Evolutionary conservation across 2,329 filamentous ascomycete genomes (phyloP).

Genomic region (Aspergillus piperis): DNA sequence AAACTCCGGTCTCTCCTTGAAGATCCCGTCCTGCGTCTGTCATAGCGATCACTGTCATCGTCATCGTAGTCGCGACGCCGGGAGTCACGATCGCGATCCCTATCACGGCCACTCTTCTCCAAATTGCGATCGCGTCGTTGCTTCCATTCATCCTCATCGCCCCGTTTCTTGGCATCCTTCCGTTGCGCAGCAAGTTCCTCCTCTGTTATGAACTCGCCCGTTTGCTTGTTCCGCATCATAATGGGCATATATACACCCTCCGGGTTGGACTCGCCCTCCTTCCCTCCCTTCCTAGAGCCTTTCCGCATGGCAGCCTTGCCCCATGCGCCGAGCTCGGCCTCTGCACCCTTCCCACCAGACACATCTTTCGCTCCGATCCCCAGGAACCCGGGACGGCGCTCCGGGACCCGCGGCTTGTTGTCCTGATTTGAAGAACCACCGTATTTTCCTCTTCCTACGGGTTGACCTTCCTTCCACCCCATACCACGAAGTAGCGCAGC

Average conservation of each 20-base stretch:
- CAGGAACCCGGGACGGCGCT: slow-evolving; percentile 74
- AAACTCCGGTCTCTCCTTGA: slow-evolving; percentile 41
- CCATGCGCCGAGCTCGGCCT: slow-evolving; percentile 78
- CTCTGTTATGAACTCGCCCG: slow-evolving; percentile 63
- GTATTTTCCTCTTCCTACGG: slow-evolving; percentile 58
- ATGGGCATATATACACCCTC: slow-evolving; percentile 63
- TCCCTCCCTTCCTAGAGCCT: slow-evolving; percentile 58
- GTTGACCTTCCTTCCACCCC: slow-evolving; percentile 80
- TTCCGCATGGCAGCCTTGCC: slow-evolving; percentile 63
- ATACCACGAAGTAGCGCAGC: slow-evolving; percentile 87
- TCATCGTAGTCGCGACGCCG: slow-evolving; percentile 38
- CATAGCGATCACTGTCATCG: slow-evolving; percentile 36
- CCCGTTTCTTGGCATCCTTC: slow-evolving; percentile 51
- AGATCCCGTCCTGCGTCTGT: slow-evolving; percentile 41
- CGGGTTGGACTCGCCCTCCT: slow-evolving; percentile 43
- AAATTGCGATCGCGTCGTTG: slow-evolving; percentile 49
- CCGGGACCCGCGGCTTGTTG: slow-evolving; percentile 64
- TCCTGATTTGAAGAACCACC: slow-evolving; percentile 46
- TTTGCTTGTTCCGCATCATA: slow-evolving; percentile 61
- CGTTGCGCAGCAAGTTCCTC: slow-evolving; percentile 59
- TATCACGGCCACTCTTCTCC: slow-evolving; percentile 40
- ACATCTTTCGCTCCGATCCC: slow-evolving; percentile 87
- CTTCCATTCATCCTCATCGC: slow-evolving; percentile 47
- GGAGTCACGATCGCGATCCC: slow-evolving; percentile 35
- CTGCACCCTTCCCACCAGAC: slow-evolving; percentile 52